phyloP scores from a whole-genome alignment of 2,329 filamentous ascomycete genomes.

The Curvularia hawaiiensis region DNA sequence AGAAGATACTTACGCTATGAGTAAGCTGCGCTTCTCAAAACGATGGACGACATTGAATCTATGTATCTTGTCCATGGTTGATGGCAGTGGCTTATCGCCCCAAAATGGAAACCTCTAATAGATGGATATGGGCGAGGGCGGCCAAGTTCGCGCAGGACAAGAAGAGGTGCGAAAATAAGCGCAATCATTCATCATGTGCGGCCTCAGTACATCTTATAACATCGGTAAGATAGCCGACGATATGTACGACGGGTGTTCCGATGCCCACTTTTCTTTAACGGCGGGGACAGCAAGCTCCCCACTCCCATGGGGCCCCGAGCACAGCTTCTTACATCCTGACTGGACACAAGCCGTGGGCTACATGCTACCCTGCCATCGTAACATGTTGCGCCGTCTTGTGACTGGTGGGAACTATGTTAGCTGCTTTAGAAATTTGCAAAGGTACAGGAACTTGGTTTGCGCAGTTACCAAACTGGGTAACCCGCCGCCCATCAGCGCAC shows the following conservation, averaged over 20 bases:
- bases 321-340: background rate
- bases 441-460: background rate
- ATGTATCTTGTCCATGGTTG: conserved; percentile 33
- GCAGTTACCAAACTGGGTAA: conserved; percentile 1
- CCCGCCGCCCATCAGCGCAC: background rate
- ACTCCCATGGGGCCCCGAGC: conserved; percentile 5
- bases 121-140: background rate
- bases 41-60: conserved; percentile 31
- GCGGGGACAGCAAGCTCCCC: background rate
- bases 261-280: conserved; percentile 4
- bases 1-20: conserved; percentile 24
- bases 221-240: background rate
- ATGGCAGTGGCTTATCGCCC: background rate
- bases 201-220: background rate
- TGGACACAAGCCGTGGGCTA: conserved; percentile 1
- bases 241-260: background rate
- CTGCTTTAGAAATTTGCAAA: background rate
- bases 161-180: background rate
- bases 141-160: background rate
- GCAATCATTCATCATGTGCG: background rate
- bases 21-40: conserved; percentile 34
- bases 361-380: conserved; percentile 1
- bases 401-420: background rate
- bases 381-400: background rate
- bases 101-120: background rate